Conservation (phyloP, 1,284 basidiomycete species). For the Ustilago curta region DNA sequence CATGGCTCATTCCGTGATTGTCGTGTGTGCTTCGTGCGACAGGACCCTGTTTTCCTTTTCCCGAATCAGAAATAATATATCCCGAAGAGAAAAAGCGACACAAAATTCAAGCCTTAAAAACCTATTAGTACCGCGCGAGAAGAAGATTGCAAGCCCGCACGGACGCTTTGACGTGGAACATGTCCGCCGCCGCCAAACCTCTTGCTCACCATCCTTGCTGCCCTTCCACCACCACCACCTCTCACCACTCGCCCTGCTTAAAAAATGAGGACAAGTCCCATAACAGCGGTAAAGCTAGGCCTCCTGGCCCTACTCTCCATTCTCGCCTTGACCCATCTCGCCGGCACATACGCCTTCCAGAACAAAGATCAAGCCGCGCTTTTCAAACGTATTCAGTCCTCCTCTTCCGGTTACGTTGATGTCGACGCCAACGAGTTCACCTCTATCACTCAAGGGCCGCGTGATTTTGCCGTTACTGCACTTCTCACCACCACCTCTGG, state of each 20-base stretch:
- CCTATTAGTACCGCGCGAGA: slow-evolving; percentile 24
- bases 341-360: slow-evolving; percentile 15
- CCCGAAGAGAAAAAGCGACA: background rate
- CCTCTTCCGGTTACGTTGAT: slow-evolving; percentile 31
- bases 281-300: slow-evolving; percentile 15
- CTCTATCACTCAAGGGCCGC: slow-evolving; percentile 18
- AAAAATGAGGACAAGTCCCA: slow-evolving; percentile 18
- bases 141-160: slow-evolving; percentile 22
- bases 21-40: background rate
- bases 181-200: background rate
- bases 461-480: slow-evolving; percentile 50
- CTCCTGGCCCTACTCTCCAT: slow-evolving; percentile 21
- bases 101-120: background rate
- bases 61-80: background rate
- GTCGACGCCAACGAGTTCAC: slow-evolving; percentile 35
- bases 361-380: slow-evolving; percentile 23
- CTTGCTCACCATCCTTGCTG: background rate
- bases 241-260: background rate
- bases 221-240: background rate
- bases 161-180: slow-evolving; percentile 35
- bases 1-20: background rate
- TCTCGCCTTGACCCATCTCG: slow-evolving; percentile 15
- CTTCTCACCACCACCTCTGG: slow-evolving; percentile 55
- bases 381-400: slow-evolving; percentile 34
- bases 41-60: slow-evolving; percentile 1